Conservation (phyloP, 345 rosid species). For the Populus euphratica region DNA sequence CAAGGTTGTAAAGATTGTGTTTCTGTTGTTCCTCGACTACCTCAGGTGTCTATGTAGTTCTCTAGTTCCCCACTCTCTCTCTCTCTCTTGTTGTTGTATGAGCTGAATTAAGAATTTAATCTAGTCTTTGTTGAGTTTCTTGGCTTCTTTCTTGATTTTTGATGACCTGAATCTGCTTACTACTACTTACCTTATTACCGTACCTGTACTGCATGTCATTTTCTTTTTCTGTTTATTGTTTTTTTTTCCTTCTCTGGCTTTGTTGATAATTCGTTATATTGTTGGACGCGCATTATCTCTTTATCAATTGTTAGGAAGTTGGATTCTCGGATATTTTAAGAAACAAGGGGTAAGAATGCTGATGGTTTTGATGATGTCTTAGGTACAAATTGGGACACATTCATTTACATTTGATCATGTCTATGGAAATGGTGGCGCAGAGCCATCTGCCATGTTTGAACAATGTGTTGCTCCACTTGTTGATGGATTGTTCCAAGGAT, state of each 20-base stretch:
- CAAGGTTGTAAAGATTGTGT: slow-evolving; percentile 29
- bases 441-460: slow-evolving; percentile 71
- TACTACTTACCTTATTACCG: too few species aligned
- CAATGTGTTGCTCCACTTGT: slow-evolving; percentile 84
- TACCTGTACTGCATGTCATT: too few species aligned
- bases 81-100: neutral
- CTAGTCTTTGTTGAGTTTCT: too few species aligned
- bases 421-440: slow-evolving; percentile 76
- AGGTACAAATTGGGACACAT: slow-evolving; percentile 93
- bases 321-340: too few species aligned
- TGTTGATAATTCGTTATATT: too few species aligned
- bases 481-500: slow-evolving; percentile 91
- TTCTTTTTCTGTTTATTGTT: too few species aligned
- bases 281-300: too few species aligned
- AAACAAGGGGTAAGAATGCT: neutral
- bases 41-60: slow-evolving; percentile 13
- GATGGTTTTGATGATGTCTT: slow-evolving; percentile 16
- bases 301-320: too few species aligned
- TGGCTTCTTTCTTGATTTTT: neutral
- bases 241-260: too few species aligned
- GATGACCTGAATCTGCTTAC: too few species aligned
- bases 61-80: too few species aligned
- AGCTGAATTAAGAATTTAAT: neutral
- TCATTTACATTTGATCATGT: slow-evolving; percentile 97
- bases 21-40: slow-evolving; percentile 14